Conservation (phyloP, 2,329 filamentous ascomycete species). For the Colletotrichum coccodes region DNA sequence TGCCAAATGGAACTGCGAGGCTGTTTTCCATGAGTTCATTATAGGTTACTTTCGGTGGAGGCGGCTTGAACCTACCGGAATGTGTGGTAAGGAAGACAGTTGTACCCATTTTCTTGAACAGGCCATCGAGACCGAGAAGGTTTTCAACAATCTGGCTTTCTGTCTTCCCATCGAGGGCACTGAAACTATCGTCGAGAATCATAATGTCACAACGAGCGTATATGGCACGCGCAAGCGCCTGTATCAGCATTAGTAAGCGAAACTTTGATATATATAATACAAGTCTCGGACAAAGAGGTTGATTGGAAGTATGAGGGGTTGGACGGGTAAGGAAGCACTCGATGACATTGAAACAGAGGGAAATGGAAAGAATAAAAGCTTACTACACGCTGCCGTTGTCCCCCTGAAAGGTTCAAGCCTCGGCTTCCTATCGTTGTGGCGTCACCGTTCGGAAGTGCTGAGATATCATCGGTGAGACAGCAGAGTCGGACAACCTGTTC, state of each 20-base stretch:
- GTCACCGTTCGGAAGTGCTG: slow-evolving; percentile 33
- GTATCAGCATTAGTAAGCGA: neutral
- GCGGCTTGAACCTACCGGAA: neutral
- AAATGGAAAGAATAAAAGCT: neutral
- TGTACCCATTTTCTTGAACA: slow-evolving; percentile 32
- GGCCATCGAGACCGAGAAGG: slow-evolving; percentile 32
- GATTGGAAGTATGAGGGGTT: too few relatives aligned
- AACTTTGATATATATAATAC: neutral
- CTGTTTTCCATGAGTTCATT: neutral
- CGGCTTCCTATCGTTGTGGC: slow-evolving; percentile 31
- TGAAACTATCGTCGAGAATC: slow-evolving; percentile 28
- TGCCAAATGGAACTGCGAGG: neutral
- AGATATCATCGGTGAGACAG: slow-evolving; percentile 33
- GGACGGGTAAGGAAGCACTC: neutral
- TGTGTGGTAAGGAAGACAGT: slow-evolving; percentile 29
- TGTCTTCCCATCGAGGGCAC: slow-evolving; percentile 30
- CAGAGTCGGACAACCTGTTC: slow-evolving; percentile 39
- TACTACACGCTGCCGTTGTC: slow-evolving; percentile 39
- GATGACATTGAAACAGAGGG: neutral
- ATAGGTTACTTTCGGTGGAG: neutral
- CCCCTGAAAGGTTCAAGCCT: slow-evolving; percentile 34
- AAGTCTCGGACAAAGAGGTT: too few relatives aligned
- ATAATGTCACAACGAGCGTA: slow-evolving; percentile 9
- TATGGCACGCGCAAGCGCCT: slow-evolving; percentile 23
- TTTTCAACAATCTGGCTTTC: slow-evolving; percentile 26